These are phyloP conservation scores for Teratosphaeria viscida DNA, from an alignment of 2,329 filamentous ascomycete genomes.

Conservation along the genomic window DNA sequence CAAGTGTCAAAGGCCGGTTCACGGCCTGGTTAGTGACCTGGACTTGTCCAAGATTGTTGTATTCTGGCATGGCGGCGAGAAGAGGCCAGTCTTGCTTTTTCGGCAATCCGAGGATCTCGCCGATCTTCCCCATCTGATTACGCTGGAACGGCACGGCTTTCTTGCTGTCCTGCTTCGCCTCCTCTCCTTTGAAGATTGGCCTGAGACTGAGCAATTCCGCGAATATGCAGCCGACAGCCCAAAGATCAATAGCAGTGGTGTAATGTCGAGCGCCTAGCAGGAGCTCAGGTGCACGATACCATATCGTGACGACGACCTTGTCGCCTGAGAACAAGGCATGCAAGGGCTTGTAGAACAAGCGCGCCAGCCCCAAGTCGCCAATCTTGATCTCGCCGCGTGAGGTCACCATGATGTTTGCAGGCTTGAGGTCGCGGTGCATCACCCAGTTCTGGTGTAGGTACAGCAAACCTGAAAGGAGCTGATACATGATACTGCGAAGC, in stretches of 20 bases:
- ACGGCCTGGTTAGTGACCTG: slow-evolving; percentile 38
- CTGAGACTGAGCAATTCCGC: slow-evolving; percentile 81
- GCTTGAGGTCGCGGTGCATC: slow-evolving; percentile 90
- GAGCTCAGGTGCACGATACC: slow-evolving; percentile 93
- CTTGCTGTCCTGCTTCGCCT: slow-evolving; percentile 97
- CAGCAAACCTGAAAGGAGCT: slow-evolving; percentile 85
- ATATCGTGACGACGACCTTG: slow-evolving; percentile 97
- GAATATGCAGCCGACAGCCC: slow-evolving; percentile 97
- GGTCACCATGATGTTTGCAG: slow-evolving; percentile 98
- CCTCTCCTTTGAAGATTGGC: slow-evolving; percentile 96
- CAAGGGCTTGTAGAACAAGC: slow-evolving; percentile 86
- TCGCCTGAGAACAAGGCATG: slow-evolving; percentile 88
- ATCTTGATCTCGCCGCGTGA: slow-evolving; percentile 85
- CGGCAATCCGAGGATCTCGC: slow-evolving; percentile 88
- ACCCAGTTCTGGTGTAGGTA: slow-evolving; percentile 97
- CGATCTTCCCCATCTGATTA: slow-evolving; percentile 98
- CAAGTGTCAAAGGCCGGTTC: slow-evolving; percentile 49
- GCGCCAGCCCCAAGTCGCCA: slow-evolving; percentile 82
- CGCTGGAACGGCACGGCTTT: slow-evolving; percentile 95
- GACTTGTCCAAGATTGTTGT: slow-evolving; percentile 32
- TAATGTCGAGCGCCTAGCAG: slow-evolving; percentile 91
- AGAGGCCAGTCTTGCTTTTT: slow-evolving; percentile 83
- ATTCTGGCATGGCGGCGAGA: slow-evolving; percentile 78
- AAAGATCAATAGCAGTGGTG: slow-evolving; percentile 92
- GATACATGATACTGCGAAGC: slow-evolving; percentile 89